A percentile compares a stretch with the other conserved stretches of the same genome.
Conservation (phyloP, 129 eudicot species). For the Flaveria robusta region DNA sequence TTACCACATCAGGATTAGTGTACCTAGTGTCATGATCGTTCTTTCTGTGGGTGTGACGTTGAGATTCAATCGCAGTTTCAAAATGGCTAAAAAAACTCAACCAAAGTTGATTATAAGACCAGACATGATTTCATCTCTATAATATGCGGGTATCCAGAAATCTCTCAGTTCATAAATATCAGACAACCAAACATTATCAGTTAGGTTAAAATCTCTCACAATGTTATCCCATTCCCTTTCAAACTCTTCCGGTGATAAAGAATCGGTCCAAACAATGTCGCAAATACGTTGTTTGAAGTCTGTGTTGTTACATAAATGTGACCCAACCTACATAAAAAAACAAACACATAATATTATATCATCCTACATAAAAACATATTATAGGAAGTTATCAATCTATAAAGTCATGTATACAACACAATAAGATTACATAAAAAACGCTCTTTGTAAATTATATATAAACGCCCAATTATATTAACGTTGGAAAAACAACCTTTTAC, state of each 20-base stretch:
- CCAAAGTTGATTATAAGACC: too few species aligned
- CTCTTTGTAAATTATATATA: too few species aligned
- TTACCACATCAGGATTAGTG: background rate
- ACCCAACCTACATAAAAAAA: background rate
- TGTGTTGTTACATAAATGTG: background rate
- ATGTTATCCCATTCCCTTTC: background rate
- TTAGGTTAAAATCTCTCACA: background rate
- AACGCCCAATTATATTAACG: too few species aligned
- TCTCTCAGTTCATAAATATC: background rate
- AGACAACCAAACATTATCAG: background rate
- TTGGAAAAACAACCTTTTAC: too few species aligned
- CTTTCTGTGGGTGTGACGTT: background rate
- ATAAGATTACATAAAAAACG: too few species aligned
- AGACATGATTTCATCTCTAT: background rate
- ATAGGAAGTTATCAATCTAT: too few species aligned
- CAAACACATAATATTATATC: too few species aligned
- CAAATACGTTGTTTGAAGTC: background rate
- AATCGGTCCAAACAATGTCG: background rate
- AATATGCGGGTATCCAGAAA: background rate
- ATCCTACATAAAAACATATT: too few species aligned
- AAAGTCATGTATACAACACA: too few species aligned
- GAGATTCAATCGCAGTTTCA: background rate
- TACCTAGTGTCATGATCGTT: background rate
- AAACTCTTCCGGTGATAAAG: background rate
- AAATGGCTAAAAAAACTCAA: too few species aligned